These are phyloP conservation scores for Jamesozyma lodderae DNA, from an alignment of 805 yeast genomes.

Conservation along the genomic window DNA sequence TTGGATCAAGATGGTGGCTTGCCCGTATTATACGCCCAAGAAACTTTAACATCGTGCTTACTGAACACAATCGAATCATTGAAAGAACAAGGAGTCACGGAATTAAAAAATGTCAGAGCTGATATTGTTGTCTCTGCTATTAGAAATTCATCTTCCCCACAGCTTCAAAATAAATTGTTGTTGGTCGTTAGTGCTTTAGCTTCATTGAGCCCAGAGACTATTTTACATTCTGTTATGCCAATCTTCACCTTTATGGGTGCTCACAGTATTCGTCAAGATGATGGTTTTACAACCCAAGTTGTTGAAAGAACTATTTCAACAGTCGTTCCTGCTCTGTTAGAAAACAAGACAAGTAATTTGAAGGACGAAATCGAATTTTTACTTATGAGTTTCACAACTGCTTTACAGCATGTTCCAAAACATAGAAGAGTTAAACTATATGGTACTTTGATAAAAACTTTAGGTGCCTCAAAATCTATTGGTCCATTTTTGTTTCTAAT, in stretches of 20 bases:
- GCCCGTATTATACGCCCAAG: slow-evolving; percentile 87
- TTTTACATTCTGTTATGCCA: slow-evolving; percentile 97
- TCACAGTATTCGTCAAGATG: slow-evolving; percentile 92
- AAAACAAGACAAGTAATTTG: slow-evolving; percentile 33
- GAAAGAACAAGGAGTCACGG: slow-evolving; percentile 37
- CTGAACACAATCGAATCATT: slow-evolving; percentile 52
- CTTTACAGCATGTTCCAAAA: slow-evolving; percentile 91
- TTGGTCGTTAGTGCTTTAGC: slow-evolving; percentile 84
- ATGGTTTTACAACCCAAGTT: slow-evolving; percentile 85
- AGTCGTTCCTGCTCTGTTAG: slow-evolving; percentile 83
- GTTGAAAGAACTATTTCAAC: slow-evolving; percentile 84
- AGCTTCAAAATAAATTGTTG: slow-evolving; percentile 82
- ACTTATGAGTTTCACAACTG: slow-evolving; percentile 83
- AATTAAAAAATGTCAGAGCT: slow-evolving; percentile 66
- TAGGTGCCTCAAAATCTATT: slow-evolving; percentile 59
- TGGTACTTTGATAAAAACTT: slow-evolving; percentile 64
- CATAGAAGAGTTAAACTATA: slow-evolving; percentile 87
- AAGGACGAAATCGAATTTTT: slow-evolving; percentile 72
- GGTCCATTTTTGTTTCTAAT: slow-evolving; percentile 68
- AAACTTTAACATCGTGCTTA: slow-evolving; percentile 82
- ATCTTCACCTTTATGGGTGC: slow-evolving; percentile 99
- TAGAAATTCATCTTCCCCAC: slow-evolving; percentile 83
- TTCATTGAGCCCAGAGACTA: slow-evolving; percentile 78
- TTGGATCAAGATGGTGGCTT: slow-evolving; percentile 85
- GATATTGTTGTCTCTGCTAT: slow-evolving; percentile 88